Percentiles rank a stretch among this genome's conserved stretches.
phyloP scores from a whole-genome alignment of 225 moss, liverwort and hornwort genomes.

The Marchantia paleacea region DNA sequence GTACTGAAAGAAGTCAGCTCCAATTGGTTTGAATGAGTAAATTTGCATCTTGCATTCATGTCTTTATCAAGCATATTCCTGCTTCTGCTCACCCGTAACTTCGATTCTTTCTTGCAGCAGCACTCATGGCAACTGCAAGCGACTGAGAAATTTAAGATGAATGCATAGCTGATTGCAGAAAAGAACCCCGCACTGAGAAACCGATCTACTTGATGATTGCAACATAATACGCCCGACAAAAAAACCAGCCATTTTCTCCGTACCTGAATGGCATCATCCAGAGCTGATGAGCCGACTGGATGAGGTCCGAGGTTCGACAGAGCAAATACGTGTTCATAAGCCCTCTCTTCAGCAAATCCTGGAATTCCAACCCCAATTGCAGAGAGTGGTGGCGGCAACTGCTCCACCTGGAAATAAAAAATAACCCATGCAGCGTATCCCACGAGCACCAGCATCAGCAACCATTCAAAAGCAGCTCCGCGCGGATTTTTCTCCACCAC shows the following conservation, averaged over 20 bases:
- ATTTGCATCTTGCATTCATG: background rate
- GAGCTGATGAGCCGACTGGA: constrained; percentile 61
- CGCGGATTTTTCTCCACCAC: background rate
- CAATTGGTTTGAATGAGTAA: background rate
- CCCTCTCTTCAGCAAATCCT: constrained; percentile 73
- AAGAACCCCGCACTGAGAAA: background rate
- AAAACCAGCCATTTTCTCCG: background rate
- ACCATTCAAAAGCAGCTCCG: constrained; percentile 63
- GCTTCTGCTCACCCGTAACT: background rate
- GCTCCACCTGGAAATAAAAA: constrained; percentile 47
- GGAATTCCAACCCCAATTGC: constrained; percentile 47
- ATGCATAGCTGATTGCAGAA: background rate
- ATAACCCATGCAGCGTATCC: constrained; percentile 50
- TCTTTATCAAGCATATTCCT: background rate
- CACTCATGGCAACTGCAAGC: background rate
- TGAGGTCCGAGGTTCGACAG: constrained; percentile 74
- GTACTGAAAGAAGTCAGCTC: constrained; percentile 49
- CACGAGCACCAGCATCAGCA: constrained; percentile 61
- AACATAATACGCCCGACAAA: background rate
- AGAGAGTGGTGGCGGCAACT: constrained; percentile 57
- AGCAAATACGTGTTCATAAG: constrained; percentile 55
- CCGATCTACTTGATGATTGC: background rate
- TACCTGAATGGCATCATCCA: constrained; percentile 68
- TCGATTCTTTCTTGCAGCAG: background rate
- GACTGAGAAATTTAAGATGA: background rate